phyloP scores from a whole-genome alignment of 1,284 basidiomycete species.

The Athelia psychrophila region DNA sequence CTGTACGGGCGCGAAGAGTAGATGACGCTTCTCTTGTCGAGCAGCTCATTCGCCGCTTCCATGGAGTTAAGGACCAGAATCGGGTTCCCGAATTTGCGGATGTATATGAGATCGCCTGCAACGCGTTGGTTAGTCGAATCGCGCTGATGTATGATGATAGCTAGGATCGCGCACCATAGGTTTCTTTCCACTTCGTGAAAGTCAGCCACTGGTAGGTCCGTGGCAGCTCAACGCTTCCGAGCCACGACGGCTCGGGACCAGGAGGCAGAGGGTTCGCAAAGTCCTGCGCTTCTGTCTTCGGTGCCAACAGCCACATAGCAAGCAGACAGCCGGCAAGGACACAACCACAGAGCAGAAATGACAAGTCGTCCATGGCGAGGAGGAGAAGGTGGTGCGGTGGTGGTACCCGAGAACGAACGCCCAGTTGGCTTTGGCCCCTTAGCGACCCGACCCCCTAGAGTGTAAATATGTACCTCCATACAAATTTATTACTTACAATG shows the following conservation, averaged over 20 bases:
- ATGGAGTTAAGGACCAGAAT: slow-evolving; percentile 27
- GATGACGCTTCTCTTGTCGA: slow-evolving; percentile 27
- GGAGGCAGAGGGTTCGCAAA: slow-evolving; percentile 44
- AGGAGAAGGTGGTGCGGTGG: too few species aligned
- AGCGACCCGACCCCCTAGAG: too few species aligned
- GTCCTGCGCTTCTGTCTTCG: too few species aligned
- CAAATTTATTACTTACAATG: too few species aligned
- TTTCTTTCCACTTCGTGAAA: slow-evolving; percentile 41
- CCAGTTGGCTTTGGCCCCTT: too few species aligned
- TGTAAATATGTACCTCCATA: too few species aligned
- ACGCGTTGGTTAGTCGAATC: neutral
- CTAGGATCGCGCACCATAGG: slow-evolving; percentile 34
- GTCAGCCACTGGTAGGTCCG: slow-evolving; percentile 43
- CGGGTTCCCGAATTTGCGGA: slow-evolving; percentile 23
- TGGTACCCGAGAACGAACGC: too few species aligned
- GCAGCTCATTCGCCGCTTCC: slow-evolving; percentile 26
- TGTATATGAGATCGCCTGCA: neutral
- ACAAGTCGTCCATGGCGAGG: too few species aligned
- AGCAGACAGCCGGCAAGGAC: too few species aligned
- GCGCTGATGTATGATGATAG: neutral
- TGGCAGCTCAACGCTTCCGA: slow-evolving; percentile 32
- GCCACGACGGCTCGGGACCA: slow-evolving; percentile 37
- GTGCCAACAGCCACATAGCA: too few species aligned
- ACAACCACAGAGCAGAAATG: too few species aligned
- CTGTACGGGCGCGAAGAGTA: slow-evolving; percentile 28